These are phyloP conservation scores for Chrysoporthe austroafricana DNA, from an alignment of 2,329 filamentous ascomycete genomes.

Conservation along the genomic window DNA sequence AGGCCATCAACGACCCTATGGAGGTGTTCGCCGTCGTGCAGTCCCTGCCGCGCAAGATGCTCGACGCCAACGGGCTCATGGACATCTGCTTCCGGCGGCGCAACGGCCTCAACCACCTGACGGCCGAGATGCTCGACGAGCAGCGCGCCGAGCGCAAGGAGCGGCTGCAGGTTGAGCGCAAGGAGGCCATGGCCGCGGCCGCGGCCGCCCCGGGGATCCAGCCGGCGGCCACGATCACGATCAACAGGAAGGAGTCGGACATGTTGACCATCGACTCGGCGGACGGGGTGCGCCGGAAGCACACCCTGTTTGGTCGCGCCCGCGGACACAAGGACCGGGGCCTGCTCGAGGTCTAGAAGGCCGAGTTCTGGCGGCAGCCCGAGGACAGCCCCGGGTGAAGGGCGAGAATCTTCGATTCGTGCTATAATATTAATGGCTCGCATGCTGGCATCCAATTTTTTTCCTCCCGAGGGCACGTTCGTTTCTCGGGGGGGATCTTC, in stretches of 20 bases:
- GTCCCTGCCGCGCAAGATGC: conserved; percentile 75
- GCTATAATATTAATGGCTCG: conserved; percentile 27
- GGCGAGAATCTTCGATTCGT: conserved; percentile 24
- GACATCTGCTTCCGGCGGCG: conserved; percentile 81
- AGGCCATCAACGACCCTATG: conserved; percentile 81
- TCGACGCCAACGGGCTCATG: conserved; percentile 82
- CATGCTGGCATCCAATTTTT: background rate
- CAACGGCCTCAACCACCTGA: conserved; percentile 80
- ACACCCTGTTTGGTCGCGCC: conserved; percentile 48
- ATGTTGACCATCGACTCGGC: conserved; percentile 38
- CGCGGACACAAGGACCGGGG: conserved; percentile 21
- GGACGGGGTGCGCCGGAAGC: conserved; percentile 42
- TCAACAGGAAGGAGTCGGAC: conserved; percentile 36
- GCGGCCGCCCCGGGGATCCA: conserved; percentile 26
- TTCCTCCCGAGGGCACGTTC: background rate
- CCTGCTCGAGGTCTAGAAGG: conserved; percentile 22
- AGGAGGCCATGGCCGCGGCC: conserved; percentile 35
- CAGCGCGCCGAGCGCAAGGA: conserved; percentile 70
- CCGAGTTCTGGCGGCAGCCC: conserved; percentile 21
- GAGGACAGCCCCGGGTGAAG: conserved; percentile 16
- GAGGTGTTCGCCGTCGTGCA: conserved; percentile 96
- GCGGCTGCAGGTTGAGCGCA: conserved; percentile 50
- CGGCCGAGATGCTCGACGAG: conserved; percentile 79
- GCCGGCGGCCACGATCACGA: conserved; percentile 20
- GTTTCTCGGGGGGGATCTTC: background rate